These are phyloP conservation scores for Teratosphaeriaceae sp. DNA, from an alignment of 2,329 filamentous ascomycete species.

Conservation along the genomic window DNA sequence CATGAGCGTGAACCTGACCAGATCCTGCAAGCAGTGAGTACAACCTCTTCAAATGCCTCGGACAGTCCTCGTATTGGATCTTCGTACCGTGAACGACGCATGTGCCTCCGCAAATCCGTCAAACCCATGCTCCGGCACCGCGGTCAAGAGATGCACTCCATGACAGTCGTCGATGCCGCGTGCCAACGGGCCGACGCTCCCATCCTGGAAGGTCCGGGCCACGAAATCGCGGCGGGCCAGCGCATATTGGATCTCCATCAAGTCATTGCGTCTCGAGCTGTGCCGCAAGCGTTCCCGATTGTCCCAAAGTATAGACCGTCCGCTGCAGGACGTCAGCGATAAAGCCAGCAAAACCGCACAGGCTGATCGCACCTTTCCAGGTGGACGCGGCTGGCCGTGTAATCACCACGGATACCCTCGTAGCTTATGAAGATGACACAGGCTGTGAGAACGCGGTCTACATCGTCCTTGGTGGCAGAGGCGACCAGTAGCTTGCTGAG, in stretches of 20 bases:
- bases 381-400: constrained; percentile 10
- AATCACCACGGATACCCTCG: constrained; percentile 12
- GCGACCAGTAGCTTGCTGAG: constrained; percentile 5
- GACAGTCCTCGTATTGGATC: too few species aligned
- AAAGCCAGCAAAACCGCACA: too few species aligned
- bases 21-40: too few species aligned
- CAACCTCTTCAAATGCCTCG: too few species aligned
- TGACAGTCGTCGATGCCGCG: constrained; percentile 8
- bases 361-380: constrained; percentile 10
- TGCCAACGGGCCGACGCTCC: not conserved
- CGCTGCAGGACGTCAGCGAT: constrained; percentile 4
- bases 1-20: constrained; percentile 7
- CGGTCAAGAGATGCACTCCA: constrained; percentile 5
- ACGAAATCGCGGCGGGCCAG: not conserved
- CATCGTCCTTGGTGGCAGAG: constrained; percentile 4
- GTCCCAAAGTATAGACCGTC: constrained; percentile 1
- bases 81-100: constrained; percentile 5
- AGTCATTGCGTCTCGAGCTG: constrained; percentile 9
- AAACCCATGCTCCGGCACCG: constrained; percentile 6
- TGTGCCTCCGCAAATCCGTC: constrained; percentile 12
- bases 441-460: constrained; percentile 11
- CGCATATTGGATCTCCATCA: not conserved
- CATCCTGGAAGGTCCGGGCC: constrained; percentile 2
- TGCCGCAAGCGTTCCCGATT: constrained; percentile 4
- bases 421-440: constrained; percentile 10